Percentiles rank a stretch among this genome's conserved stretches.
Evolutionary conservation across 1,139 yeast species (phyloP).

Genomic region (Blastobotrys illinoisensis): DNA sequence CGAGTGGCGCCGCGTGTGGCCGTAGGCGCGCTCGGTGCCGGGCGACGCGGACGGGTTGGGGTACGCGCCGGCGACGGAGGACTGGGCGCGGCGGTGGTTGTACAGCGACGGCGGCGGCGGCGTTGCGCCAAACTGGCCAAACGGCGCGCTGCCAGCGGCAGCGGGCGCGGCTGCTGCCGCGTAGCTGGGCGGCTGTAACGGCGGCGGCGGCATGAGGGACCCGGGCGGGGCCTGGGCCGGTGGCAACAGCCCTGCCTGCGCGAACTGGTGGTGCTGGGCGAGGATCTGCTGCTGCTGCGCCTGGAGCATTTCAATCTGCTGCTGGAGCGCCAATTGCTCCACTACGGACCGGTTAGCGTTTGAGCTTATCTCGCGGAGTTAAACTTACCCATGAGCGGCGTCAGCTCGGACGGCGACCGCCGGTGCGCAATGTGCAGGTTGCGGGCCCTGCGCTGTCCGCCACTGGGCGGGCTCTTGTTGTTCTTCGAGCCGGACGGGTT

Average conservation of each 20-base stretch:
- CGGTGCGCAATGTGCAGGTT: constrained; percentile 84
- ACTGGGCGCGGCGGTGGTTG: constrained; percentile 32
- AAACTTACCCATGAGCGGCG: constrained; percentile 74
- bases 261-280: constrained; percentile 55
- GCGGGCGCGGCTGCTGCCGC: constrained; percentile 19
- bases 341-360: constrained; percentile 32
- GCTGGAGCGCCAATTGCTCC: constrained; percentile 87
- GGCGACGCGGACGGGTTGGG: not conserved
- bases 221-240: constrained; percentile 16
- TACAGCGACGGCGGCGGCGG: constrained; percentile 11
- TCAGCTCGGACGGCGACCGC: constrained; percentile 88
- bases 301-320: constrained; percentile 85
- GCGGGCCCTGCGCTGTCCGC: constrained; percentile 19
- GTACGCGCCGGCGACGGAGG: constrained; percentile 18
- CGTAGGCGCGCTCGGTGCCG: constrained; percentile 30
- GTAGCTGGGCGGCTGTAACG: constrained; percentile 26
- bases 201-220: constrained; percentile 18
- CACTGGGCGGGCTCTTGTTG: constrained; percentile 3
- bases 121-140: constrained; percentile 16
- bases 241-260: constrained; percentile 25
- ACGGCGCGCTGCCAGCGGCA: constrained; percentile 1
- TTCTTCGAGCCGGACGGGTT: constrained; percentile 10
- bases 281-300: constrained; percentile 86
- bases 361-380: not conserved
- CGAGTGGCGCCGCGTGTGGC: constrained; percentile 89